Evolutionary conservation across 2,329 filamentous ascomycete species (phyloP).

Genomic region (Sporothrix brasiliensis): DNA sequence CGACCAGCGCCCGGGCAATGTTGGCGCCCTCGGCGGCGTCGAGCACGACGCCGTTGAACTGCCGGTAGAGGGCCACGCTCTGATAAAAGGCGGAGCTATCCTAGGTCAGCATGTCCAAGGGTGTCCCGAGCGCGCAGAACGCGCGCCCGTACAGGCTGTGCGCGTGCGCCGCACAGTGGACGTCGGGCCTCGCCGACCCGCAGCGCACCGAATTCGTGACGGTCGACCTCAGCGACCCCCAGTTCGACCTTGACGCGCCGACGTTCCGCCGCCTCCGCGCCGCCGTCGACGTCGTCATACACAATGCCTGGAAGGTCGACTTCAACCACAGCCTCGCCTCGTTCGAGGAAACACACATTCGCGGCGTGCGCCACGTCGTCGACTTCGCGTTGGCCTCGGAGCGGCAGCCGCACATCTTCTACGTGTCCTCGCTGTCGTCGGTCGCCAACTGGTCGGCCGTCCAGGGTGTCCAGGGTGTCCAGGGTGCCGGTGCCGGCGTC

Average conservation of each 20-base stretch:
- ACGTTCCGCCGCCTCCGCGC: conserved; percentile 45
- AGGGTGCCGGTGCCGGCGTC: no score
- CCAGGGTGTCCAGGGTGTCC: neutral
- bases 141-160: conserved; percentile 53
- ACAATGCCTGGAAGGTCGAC: conserved; percentile 61
- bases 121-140: conserved; percentile 60
- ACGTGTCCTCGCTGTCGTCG: conserved; percentile 51
- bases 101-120: conserved; percentile 64
- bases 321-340: conserved; percentile 54
- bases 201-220: conserved; percentile 49
- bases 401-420: conserved; percentile 47
- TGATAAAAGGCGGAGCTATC: conserved; percentile 60
- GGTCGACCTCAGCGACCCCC: conserved; percentile 52
- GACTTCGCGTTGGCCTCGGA: conserved; percentile 44
- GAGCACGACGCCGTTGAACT: conserved; percentile 63
- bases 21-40: conserved; percentile 57
- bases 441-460: conserved; percentile 37
- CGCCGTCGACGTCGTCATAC: conserved; percentile 52
- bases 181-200: conserved; percentile 45
- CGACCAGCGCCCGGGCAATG: conserved; percentile 58
- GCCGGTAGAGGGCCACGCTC: conserved; percentile 46
- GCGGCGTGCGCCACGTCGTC: conserved; percentile 54
- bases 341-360: conserved; percentile 54
- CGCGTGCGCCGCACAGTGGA: conserved; percentile 53
- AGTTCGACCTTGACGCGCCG: conserved; percentile 52